Evolutionary conservation across 1,284 basidiomycete genomes (phyloP).

Genomic region (Pseudozyma flocculosa): DNA sequence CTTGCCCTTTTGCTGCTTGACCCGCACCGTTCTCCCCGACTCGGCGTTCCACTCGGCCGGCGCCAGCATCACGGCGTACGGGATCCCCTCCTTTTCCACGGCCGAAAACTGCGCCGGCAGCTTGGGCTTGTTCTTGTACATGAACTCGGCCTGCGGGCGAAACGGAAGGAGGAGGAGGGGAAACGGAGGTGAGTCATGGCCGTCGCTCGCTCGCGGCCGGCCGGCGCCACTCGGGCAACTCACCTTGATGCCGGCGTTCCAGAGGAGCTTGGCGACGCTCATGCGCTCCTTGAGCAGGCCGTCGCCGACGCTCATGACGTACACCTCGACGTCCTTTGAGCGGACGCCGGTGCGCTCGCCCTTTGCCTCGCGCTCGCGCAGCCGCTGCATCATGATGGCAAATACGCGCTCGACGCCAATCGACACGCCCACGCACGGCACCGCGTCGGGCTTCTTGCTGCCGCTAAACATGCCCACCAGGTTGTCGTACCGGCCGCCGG

Average conservation of each 20-base stretch:
- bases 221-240: slow-evolving; percentile 15
- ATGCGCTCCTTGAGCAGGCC: slow-evolving; percentile 85
- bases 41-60: slow-evolving; percentile 75
- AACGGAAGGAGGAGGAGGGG: not conserved
- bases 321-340: slow-evolving; percentile 91
- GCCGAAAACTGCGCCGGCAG: slow-evolving; percentile 76
- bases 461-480: slow-evolving; percentile 92
- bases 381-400: slow-evolving; percentile 83
- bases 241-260: slow-evolving; percentile 87
- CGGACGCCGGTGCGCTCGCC: slow-evolving; percentile 62
- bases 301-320: slow-evolving; percentile 88
- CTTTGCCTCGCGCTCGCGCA: slow-evolving; percentile 67
- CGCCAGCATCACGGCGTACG: slow-evolving; percentile 87
- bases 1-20: slow-evolving; percentile 89
- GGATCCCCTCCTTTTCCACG: slow-evolving; percentile 87
- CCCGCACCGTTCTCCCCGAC: slow-evolving; percentile 64
- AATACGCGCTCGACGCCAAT: slow-evolving; percentile 97
- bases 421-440: slow-evolving; percentile 91
- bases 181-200: not conserved
- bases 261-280: slow-evolving; percentile 75
- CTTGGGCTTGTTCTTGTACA: slow-evolving; percentile 82
- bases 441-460: slow-evolving; percentile 68
- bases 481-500: slow-evolving; percentile 93
- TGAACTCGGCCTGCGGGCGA: slow-evolving; percentile 74
- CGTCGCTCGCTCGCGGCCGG: no score